phyloP scores from a whole-genome alignment of 1,284 basidiomycete genomes.

The Cystobasidiaceae sp. region DNA sequence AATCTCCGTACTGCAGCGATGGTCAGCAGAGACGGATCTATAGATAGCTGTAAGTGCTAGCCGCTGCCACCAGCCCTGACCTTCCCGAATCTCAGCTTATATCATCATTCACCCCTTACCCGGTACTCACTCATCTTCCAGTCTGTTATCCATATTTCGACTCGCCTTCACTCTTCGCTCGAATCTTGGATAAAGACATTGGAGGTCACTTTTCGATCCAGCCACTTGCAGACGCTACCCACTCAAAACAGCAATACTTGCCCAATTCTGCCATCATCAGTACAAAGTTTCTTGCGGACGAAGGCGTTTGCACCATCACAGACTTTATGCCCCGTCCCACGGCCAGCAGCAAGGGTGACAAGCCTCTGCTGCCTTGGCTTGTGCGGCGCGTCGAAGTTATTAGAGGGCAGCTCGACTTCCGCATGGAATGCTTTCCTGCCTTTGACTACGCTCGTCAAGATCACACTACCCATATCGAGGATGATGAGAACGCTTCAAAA shows the following conservation, averaged over 20 bases:
- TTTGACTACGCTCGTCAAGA: constrained; percentile 80
- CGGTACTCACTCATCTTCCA: constrained; percentile 64
- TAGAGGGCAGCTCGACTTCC: constrained; percentile 7
- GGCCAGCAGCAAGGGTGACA: constrained; percentile 47
- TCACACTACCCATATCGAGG: constrained; percentile 57
- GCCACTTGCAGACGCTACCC: constrained; percentile 30
- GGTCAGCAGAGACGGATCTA: constrained; percentile 49
- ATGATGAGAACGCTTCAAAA: constrained; percentile 48
- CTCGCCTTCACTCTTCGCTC: constrained; percentile 68
- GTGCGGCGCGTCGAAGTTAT: constrained; percentile 72
- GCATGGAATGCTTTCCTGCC: constrained; percentile 66
- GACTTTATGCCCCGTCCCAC: constrained; percentile 71
- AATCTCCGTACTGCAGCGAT: constrained; percentile 48
- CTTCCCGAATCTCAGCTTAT: neutral
- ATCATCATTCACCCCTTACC: no score
- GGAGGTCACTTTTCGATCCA: constrained; percentile 85
- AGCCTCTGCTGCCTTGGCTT: constrained; percentile 75
- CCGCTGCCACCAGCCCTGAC: no score
- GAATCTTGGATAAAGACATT: constrained; percentile 75
- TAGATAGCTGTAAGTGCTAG: constrained; percentile 42
- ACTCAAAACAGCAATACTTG: constrained; percentile 38
- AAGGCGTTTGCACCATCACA: constrained; percentile 42
- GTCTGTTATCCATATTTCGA: constrained; percentile 87
- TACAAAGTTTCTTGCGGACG: constrained; percentile 41
- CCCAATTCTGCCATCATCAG: constrained; percentile 39